These are phyloP conservation scores for Rhodotorula toruloides DNA, from an alignment of 768 basidiomycete genomes.

Conservation along the genomic window DNA sequence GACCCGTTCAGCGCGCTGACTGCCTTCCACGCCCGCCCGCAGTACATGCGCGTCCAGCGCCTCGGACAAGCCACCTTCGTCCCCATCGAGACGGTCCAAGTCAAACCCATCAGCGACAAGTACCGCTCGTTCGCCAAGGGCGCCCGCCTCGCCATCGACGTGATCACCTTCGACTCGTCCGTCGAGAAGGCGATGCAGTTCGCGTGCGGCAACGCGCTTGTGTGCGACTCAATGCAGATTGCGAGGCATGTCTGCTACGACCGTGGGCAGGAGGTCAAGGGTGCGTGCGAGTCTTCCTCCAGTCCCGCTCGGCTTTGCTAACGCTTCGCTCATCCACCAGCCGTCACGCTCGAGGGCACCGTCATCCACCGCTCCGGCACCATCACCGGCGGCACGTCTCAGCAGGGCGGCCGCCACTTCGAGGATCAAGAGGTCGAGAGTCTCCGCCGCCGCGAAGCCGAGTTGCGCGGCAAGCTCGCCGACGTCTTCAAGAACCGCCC, in stretches of 20 bases:
- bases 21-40: constrained; percentile 8
- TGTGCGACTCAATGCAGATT: constrained; percentile 93
- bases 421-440: constrained; percentile 86
- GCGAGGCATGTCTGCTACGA: constrained; percentile 87
- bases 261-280: constrained; percentile 93
- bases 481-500: constrained; percentile 82
- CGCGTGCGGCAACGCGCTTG: constrained; percentile 88
- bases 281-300: constrained; percentile 50
- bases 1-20: not conserved
- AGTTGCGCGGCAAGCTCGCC: constrained; percentile 64
- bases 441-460: constrained; percentile 62
- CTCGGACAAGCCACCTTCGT: constrained; percentile 96
- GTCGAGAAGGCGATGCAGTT: constrained; percentile 94
- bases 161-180: constrained; percentile 71
- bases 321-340: constrained; percentile 43
- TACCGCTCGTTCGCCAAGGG: constrained; percentile 86
- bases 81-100: constrained; percentile 94
- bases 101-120: constrained; percentile 88
- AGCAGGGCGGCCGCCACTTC: constrained; percentile 54
- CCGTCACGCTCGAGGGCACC: constrained; percentile 93
- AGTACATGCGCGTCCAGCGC: constrained; percentile 93
- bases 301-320: not conserved
- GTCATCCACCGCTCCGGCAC: constrained; percentile 95
- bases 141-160: constrained; percentile 76
- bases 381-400: constrained; percentile 81